These are phyloP conservation scores for Glycyrrhiza uralensis DNA, from an alignment of 306 rosid species.

Conservation along the genomic window DNA sequence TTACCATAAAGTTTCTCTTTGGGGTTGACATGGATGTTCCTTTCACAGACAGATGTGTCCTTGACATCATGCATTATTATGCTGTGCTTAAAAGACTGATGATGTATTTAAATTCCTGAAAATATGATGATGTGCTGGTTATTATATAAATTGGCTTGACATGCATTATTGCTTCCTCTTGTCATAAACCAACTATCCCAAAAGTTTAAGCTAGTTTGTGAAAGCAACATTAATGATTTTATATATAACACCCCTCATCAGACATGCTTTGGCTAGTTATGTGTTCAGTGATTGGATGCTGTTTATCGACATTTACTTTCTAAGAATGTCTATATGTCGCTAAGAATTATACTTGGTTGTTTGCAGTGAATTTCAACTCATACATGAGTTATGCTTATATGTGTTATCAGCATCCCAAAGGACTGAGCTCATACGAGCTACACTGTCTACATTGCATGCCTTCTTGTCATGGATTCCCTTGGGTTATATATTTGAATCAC, in stretches of 20 bases:
- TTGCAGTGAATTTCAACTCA: slow-evolving; percentile 96
- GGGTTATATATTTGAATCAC: slow-evolving; percentile 97
- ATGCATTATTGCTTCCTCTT: neutral
- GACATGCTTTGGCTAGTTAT: slow-evolving; percentile 8
- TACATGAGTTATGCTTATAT: slow-evolving; percentile 94
- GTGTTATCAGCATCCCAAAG: slow-evolving; percentile 94
- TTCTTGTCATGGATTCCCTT: slow-evolving; percentile 98
- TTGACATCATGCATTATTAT: neutral
- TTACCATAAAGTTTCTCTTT: neutral
- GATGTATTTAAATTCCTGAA: too few relatives aligned
- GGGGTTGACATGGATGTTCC: neutral
- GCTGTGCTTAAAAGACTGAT: too few relatives aligned
- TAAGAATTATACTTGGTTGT: slow-evolving; percentile 35
- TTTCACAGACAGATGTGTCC: neutral
- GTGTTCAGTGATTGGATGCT: neutral
- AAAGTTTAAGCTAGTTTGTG: neutral
- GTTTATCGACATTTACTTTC: neutral
- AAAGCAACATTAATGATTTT: neutral
- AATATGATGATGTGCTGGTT: neutral
- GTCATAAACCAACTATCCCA: neutral
- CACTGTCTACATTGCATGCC: slow-evolving; percentile 91
- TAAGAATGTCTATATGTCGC: slow-evolving; percentile 1
- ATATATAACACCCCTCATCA: neutral
- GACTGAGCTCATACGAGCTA: slow-evolving; percentile 88
- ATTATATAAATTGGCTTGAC: neutral